phyloP scores from a whole-genome alignment of 225 moss, liverwort and hornwort species.

The Pseudisothecium myosuroides region DNA sequence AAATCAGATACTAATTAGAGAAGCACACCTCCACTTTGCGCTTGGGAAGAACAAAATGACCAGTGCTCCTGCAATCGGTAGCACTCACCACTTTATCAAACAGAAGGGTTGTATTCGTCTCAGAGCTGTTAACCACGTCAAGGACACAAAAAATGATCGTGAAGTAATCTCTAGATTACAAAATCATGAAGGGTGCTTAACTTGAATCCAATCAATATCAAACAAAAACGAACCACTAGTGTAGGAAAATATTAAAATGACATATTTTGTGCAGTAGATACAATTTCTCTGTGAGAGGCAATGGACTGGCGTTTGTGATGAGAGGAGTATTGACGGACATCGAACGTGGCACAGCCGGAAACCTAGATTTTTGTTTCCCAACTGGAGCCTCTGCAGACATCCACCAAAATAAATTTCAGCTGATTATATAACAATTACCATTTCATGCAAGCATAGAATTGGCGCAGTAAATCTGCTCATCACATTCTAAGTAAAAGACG shows the following conservation, averaged over 20 bases:
- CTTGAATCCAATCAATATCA: background rate
- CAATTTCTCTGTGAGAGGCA: conserved; percentile 5
- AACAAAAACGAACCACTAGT: background rate
- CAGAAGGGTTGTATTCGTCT: conserved; percentile 48
- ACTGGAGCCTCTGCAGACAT: conserved; percentile 4
- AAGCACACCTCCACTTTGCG: conserved; percentile 80
- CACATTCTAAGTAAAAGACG: background rate
- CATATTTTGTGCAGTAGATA: conserved; percentile 5
- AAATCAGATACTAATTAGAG: background rate
- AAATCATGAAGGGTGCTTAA: background rate
- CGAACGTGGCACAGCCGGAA: conserved; percentile 16
- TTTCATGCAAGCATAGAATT: background rate
- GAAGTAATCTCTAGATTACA: background rate
- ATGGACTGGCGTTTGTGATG: background rate
- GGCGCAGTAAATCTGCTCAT: background rate
- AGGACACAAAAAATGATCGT: conserved; percentile 7
- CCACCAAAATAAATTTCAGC: background rate
- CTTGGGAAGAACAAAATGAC: conserved; percentile 95
- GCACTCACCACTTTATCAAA: conserved; percentile 97
- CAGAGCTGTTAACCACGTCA: conserved; percentile 48
- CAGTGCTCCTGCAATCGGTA: conserved; percentile 88
- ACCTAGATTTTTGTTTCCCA: conserved; percentile 4
- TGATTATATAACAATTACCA: background rate
- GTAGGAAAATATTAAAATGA: background rate
- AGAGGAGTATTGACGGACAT: conserved; percentile 24